Base-by-base conservation (phyloP, 163 green algal genomes). In the Chlorella variabilis region DNA sequence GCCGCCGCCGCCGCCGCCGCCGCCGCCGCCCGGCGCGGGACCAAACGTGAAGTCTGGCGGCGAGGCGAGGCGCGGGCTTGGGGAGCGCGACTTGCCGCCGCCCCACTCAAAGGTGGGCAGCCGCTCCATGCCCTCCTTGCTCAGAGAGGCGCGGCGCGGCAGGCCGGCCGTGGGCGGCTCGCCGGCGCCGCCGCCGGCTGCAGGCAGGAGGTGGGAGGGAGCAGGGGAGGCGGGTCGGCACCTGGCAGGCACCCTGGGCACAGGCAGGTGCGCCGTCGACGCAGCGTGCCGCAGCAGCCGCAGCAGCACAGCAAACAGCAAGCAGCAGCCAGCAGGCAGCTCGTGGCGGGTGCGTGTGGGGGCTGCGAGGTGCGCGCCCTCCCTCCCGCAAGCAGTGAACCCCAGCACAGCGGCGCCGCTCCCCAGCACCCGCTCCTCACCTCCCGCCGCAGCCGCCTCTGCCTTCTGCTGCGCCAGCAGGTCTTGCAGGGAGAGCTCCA, bases 401-500 rank as follows among this genome's bases (percentile, higher is more conserved):
- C n/a, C n/a, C n/a, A n/a, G n/a, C n/a, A n/a, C n/a, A n/a, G n/a
- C n/a, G n/a, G n/a, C n/a, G n/a, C n/a, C n/a, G n/a, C n/a, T n/a
- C n/a, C n/a, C n/a, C n/a, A n/a, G n/a, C n/a, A n/a, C n/a, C n/a
- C n/a, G n/a, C n/a, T n/a, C 8, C 54, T 63, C 54, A 63, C 59
- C 59, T 36, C 7, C n/a, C 29, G n/a, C 27, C 59, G n/a, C 59
- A 7, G 27, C n/a, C 4, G 59, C 59, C 59, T 38, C 59, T 20
- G 59, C 59, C 18, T 67, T 48, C 45, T 59, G 31, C 70, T 65
- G 29, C 7, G 70, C 70, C 6, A 65, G 31, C 70, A 77, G 25
- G 49, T 77, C 70, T 27, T 77, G 70, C 31, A 77, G 70, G 2
- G 70, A 77, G 13, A 66, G 70, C 70, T 77, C 70, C 20, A 45